These are phyloP conservation scores for Diversispora eburnea DNA, from an alignment of 192 early-diverging fungal genomes.

Conservation along the genomic window DNA sequence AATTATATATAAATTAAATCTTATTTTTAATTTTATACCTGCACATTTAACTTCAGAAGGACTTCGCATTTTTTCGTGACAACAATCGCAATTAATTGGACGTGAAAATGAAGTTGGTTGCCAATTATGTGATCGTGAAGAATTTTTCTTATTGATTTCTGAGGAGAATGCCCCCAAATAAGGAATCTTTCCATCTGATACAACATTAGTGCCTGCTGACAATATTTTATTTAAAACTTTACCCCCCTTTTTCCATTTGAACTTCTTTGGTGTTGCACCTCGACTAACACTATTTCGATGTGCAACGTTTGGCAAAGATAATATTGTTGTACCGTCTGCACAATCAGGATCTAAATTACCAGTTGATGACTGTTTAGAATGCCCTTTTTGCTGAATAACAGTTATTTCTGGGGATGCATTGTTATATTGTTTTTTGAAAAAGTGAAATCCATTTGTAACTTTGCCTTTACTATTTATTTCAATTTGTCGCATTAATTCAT, in stretches of 20 bases:
- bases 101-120: conserved; percentile 41
- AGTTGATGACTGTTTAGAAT: neutral
- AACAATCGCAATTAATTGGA: conserved; percentile 49
- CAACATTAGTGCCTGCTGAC: conserved; percentile 33
- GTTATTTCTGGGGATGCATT: neutral
- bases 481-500: conserved; percentile 48
- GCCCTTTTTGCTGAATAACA: neutral
- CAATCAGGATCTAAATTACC: neutral
- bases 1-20: too few species aligned
- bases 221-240: conserved; percentile 39
- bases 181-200: too few species aligned
- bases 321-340: conserved; percentile 20
- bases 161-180: too few species aligned
- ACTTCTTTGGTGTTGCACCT: conserved; percentile 45
- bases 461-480: conserved; percentile 31
- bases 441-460: conserved; percentile 16
- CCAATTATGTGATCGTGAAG: conserved; percentile 33
- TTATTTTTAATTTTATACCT: conserved; percentile 31
- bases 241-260: conserved; percentile 49
- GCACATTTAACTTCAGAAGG: conserved; percentile 44
- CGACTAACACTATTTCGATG: conserved; percentile 39
- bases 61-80: conserved; percentile 58
- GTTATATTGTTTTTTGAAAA: conserved; percentile 11
- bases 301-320: conserved; percentile 25
- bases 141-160: too few species aligned